These are phyloP conservation scores for Dioscorea cayenensis DNA, from an alignment of 116 monocot species.

Conservation along the genomic window DNA sequence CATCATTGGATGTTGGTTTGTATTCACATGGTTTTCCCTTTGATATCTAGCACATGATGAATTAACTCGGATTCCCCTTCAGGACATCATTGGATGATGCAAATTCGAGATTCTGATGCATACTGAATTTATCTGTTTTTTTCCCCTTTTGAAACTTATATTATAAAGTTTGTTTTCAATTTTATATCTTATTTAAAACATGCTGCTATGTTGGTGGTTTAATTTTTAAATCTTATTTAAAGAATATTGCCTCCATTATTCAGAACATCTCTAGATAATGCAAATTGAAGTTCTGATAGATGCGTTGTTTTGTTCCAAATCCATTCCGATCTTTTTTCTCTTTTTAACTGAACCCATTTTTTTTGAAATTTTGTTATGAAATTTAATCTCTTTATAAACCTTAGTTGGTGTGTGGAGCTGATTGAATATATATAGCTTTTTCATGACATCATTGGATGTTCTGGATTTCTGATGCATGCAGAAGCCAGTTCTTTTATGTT, in stretches of 20 bases:
- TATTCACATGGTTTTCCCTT: not conserved
- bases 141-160: not conserved
- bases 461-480: too few species aligned
- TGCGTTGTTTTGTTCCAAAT: not conserved
- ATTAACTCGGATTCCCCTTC: conserved; percentile 65
- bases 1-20: too few species aligned
- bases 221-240: not conserved
- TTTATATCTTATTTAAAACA: not conserved
- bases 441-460: too few species aligned
- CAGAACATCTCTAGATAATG: conserved; percentile 39
- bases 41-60: conserved; percentile 24
- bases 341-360: not conserved
- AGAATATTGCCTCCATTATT: conserved; percentile 12
- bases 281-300: conserved; percentile 24
- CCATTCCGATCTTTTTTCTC: not conserved
- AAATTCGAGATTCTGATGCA: conserved; percentile 67
- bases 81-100: conserved; percentile 70
- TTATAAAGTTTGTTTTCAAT: not conserved
- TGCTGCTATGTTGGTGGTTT: not conserved
- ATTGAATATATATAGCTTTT: too few species aligned
- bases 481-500: too few species aligned
- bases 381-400: too few species aligned
- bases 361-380: too few species aligned
- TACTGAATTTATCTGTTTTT: not conserved
- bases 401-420: too few species aligned